Percentiles rank a stretch among this genome's conserved stretches.
Conservation (phyloP, 108 stramenopile species). For the Discostella pseudostelligera region DNA sequence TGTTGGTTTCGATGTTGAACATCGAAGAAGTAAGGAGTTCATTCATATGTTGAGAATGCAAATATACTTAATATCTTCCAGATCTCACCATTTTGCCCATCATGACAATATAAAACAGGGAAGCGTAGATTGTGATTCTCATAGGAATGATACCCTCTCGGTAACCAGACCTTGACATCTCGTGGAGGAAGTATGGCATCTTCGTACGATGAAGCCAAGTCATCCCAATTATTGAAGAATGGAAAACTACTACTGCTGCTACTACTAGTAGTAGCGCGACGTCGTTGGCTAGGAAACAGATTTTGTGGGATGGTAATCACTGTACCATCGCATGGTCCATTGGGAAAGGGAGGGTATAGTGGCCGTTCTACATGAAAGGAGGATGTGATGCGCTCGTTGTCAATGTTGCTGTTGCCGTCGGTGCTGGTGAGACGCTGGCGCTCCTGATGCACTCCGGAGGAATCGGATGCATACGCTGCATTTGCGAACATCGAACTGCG, state of each 20-base stretch:
- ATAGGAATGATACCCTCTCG: slow-evolving; percentile 50
- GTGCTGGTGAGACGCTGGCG: no score
- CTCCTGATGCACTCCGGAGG: not conserved
- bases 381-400: no score
- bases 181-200: slow-evolving; percentile 46
- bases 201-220: slow-evolving; percentile 18
- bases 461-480: not conserved
- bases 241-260: slow-evolving; percentile 39
- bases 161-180: slow-evolving; percentile 65
- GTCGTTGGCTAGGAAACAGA: slow-evolving; percentile 18
- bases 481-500: not conserved
- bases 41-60: not conserved
- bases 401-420: no score
- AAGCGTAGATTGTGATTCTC: slow-evolving; percentile 18
- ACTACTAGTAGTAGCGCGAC: no score
- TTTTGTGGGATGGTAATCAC: slow-evolving; percentile 45
- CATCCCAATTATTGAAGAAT: slow-evolving; percentile 38
- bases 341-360: slow-evolving; percentile 56
- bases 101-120: slow-evolving; percentile 65
- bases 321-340: slow-evolving; percentile 56
- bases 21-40: not conserved
- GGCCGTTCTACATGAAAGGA: slow-evolving; percentile 4
- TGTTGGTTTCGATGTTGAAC: not conserved
- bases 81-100: slow-evolving; percentile 64
- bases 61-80: not conserved